A percentile compares a stretch with the other conserved stretches of the same genome.
Evolutionary conservation across 1,139 yeast genomes (phyloP).

Genomic region (Sugiyamaella japonica): DNA sequence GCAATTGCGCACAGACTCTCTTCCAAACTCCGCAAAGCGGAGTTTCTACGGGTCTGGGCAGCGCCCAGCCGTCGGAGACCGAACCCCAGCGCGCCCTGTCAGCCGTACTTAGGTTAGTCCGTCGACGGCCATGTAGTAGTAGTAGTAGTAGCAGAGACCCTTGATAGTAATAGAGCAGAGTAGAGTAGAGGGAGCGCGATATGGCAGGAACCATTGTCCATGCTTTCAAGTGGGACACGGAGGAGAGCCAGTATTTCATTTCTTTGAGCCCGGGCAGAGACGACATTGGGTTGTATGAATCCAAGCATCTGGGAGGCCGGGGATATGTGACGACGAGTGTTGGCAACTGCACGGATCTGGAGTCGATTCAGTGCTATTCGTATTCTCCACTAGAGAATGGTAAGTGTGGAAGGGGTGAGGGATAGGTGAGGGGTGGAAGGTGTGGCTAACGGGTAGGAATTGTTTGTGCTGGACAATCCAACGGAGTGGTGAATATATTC

Average conservation of each 20-base stretch:
- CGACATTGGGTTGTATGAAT: conserved; percentile 61
- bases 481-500: conserved; percentile 65
- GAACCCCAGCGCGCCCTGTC: neutral
- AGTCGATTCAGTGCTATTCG: conserved; percentile 68
- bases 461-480: conserved; percentile 70
- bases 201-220: conserved; percentile 45
- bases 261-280: conserved; percentile 70
- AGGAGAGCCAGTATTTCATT: conserved; percentile 56
- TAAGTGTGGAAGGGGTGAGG: too few species aligned
- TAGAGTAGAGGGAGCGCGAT: too few species aligned
- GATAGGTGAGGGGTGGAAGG: neutral
- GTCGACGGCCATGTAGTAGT: neutral
- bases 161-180: too few species aligned
- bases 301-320: conserved; percentile 38
- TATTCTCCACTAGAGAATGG: conserved; percentile 61
- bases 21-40: neutral
- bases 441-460: conserved; percentile 36
- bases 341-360: conserved; percentile 61
- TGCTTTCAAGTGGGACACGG: conserved; percentile 61
- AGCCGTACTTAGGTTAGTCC: neutral
- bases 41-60: neutral
- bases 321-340: conserved; percentile 25
- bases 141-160: too few species aligned
- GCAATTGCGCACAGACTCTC: too few species aligned
- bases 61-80: neutral